Evolutionary conservation across 1,139 yeast species (phyloP), one percentile per base, ranked within the genome.

Genomic region (Candida tetrigidarum): DNA sequence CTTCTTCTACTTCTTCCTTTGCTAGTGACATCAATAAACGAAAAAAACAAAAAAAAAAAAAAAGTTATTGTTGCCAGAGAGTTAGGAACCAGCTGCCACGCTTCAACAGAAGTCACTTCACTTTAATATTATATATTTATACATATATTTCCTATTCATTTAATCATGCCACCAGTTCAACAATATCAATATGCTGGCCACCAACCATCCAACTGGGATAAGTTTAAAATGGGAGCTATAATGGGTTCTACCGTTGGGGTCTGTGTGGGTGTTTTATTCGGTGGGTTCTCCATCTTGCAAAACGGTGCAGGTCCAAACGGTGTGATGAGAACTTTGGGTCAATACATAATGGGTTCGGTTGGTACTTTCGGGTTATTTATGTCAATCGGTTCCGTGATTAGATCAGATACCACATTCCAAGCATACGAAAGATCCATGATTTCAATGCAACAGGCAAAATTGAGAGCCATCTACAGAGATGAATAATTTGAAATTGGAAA

Each of bases 221-320:
- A 92, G 72, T 88, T 93, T 80, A 93, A 93, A 71, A 95, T 93
- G 98, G 99, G 99, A 46, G 86, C 92, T 52, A 74, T 92, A 71
- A 95, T 93, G 98, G 99, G 99, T 46, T 74, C 93, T 40, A 85
- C 96, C 20, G 97, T 91, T 26, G 99, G 99, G 49, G 96, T 92
- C 15, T 95, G 96, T 62, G 92, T 93, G 37, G 99, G 99, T 49
- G 88, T 93, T 43, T 74, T 93, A 55, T 93, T 93, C 63, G 98
- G 98, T 50, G 96, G 97, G 22, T 84, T 89, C 60, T 86, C 97
- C 49, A 87, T 95, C 52, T 70, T 90, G 57, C 95, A 92, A 49
- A 84, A 88, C 54, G 99, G 99, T 12, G 92, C 97, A 14, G 99
- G 99, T n/a, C 98, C 99, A 43, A 88, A 90, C 60, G 99, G 99